These are phyloP conservation scores for Pseudomassariella vexata DNA, from an alignment of 2,329 filamentous ascomycete species.

Conservation along the genomic window DNA sequence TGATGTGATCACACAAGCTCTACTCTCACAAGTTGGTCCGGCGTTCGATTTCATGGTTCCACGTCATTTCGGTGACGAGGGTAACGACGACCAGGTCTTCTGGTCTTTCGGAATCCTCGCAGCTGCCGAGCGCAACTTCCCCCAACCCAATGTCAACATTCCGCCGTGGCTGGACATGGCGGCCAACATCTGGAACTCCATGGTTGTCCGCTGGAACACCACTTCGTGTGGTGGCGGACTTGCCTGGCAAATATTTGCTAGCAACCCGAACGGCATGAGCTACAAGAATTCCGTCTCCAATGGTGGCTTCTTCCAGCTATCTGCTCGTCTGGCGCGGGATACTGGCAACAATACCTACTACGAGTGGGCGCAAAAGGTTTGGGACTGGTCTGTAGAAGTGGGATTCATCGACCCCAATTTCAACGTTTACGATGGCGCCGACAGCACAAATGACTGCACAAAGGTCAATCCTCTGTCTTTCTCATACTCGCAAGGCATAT, in stretches of 20 bases:
- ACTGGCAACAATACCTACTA: slow-evolving; percentile 61
- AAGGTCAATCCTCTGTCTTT: slow-evolving; percentile 50
- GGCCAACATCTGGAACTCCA: slow-evolving; percentile 67
- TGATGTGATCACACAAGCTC: slow-evolving; percentile 49
- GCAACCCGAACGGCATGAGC: slow-evolving; percentile 66
- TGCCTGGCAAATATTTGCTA: slow-evolving; percentile 74
- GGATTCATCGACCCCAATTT: slow-evolving; percentile 51
- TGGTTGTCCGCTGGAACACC: slow-evolving; percentile 65
- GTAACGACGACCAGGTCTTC: slow-evolving; percentile 72
- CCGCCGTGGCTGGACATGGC: slow-evolving; percentile 64
- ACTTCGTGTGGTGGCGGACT: slow-evolving; percentile 65
- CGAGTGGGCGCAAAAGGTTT: slow-evolving; percentile 63
- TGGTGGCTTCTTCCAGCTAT: slow-evolving; percentile 77
- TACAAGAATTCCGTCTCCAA: slow-evolving; percentile 84
- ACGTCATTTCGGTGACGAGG: slow-evolving; percentile 51
- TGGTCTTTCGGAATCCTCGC: slow-evolving; percentile 65
- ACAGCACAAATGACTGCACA: slow-evolving; percentile 47
- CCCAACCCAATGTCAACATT: slow-evolving; percentile 48
- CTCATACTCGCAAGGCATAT: slow-evolving; percentile 61
- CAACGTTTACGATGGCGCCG: slow-evolving; percentile 59
- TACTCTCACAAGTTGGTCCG: slow-evolving; percentile 53
- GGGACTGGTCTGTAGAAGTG: slow-evolving; percentile 55
- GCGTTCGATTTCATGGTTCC: slow-evolving; percentile 55
- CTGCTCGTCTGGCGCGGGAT: slow-evolving; percentile 66
- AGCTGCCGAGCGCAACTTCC: slow-evolving; percentile 63